Evolutionary conservation across 2,329 filamentous ascomycete genomes (phyloP).

Genomic region (Curvularia verruculosa): DNA sequence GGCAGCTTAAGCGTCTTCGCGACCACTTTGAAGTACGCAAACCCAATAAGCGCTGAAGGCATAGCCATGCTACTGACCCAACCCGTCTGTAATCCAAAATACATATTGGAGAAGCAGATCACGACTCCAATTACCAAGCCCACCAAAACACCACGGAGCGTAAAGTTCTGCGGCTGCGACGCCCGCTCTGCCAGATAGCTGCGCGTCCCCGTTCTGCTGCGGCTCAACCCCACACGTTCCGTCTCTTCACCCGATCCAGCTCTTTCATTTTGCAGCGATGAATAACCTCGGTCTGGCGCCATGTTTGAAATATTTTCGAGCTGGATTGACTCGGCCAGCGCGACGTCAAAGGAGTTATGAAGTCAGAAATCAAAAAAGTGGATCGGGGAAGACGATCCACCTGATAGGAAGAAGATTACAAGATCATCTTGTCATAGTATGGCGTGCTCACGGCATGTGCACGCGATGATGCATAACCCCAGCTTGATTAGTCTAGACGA

Average conservation of each 20-base stretch:
- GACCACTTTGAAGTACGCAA: conserved; percentile 86
- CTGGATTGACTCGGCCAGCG: conserved; percentile 27
- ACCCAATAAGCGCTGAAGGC: conserved; percentile 92
- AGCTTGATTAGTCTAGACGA: conserved; percentile 7
- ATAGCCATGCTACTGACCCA: conserved; percentile 92
- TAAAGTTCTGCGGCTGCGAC: conserved; percentile 72
- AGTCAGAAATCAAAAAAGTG: conserved; percentile 1
- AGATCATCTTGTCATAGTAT: conserved; percentile 14
- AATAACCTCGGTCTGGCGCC: conserved; percentile 46
- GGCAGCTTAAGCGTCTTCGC: conserved; percentile 75
- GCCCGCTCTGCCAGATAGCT: conserved; percentile 42
- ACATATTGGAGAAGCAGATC: conserved; percentile 97
- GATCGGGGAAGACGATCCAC: background rate
- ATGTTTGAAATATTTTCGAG: conserved; percentile 33
- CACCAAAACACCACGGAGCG: conserved; percentile 76
- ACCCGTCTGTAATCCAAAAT: conserved; percentile 94
- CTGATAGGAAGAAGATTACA: conserved; percentile 16
- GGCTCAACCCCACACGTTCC: conserved; percentile 22
- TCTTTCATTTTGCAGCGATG: conserved; percentile 29
- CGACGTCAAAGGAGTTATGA: conserved; percentile 9
- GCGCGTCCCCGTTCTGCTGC: conserved; percentile 25
- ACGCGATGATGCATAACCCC: conserved; percentile 30
- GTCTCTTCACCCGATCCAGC: conserved; percentile 25
- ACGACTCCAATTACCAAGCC: conserved; percentile 85
- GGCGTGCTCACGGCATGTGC: conserved; percentile 28